Evolutionary conservation across 2,329 filamentous ascomycete genomes (phyloP).

Genomic region (Penicillium aurantiogriseum): DNA sequence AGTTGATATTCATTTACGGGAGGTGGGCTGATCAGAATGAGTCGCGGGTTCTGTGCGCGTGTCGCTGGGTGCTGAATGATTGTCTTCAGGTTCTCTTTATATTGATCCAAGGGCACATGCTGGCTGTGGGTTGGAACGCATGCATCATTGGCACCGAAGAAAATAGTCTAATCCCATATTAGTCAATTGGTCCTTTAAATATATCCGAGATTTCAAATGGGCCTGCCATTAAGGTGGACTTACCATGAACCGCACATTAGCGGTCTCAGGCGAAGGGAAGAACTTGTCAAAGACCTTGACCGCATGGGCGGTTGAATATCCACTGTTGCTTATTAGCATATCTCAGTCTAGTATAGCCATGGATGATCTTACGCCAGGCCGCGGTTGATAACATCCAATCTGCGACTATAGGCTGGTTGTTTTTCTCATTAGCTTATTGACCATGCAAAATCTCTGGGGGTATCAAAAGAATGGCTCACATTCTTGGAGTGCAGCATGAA

Average conservation of each 20-base stretch:
- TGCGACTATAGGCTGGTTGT: constrained; percentile 67
- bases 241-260: constrained; percentile 47
- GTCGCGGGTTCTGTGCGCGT: constrained; percentile 66
- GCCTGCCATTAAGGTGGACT: background rate
- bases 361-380: constrained; percentile 61
- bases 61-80: constrained; percentile 73
- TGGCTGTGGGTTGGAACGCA: constrained; percentile 67
- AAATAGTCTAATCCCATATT: constrained; percentile 58
- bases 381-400: constrained; percentile 82
- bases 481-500: constrained; percentile 68
- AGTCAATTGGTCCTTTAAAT: constrained; percentile 1
- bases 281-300: constrained; percentile 67
- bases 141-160: constrained; percentile 91
- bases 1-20: constrained; percentile 75
- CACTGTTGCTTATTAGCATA: constrained; percentile 44
- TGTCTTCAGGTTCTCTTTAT: constrained; percentile 66
- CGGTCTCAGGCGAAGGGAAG: constrained; percentile 64
- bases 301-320: constrained; percentile 78
- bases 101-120: constrained; percentile 73
- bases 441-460: background rate
- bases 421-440: constrained; percentile 11
- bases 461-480: constrained; percentile 49
- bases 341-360: constrained; percentile 4
- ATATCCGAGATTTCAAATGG: background rate
- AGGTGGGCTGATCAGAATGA: constrained; percentile 75